Conservation (phyloP, 140 eudicot species). For the Senecio squalidus region DNA sequence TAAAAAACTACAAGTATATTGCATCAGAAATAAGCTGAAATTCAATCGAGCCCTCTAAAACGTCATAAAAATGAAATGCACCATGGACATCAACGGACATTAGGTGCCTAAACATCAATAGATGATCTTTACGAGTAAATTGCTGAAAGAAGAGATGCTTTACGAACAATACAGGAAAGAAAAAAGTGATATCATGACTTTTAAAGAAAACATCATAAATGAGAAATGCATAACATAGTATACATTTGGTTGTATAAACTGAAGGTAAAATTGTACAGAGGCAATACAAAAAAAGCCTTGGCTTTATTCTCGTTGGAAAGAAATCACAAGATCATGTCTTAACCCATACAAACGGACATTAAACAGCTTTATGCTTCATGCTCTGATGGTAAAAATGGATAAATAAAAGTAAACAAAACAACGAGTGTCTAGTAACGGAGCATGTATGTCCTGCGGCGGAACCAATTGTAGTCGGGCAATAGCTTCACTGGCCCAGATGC, state of each 20-base stretch:
- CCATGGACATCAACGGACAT: no score
- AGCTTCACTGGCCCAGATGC: constrained; percentile 78
- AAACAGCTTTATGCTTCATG: constrained; percentile 5
- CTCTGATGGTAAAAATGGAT: constrained; percentile 10
- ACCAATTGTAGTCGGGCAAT: constrained; percentile 96
- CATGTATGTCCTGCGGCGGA: constrained; percentile 91
- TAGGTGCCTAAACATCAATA: no score
- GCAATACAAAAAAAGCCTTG: constrained; percentile 21
- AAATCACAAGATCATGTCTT: not conserved
- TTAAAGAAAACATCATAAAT: not conserved
- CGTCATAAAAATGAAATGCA: no score
- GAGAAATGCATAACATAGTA: not conserved
- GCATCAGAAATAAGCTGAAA: no score
- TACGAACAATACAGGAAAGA: not conserved
- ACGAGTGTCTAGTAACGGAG: constrained; percentile 48
- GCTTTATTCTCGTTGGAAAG: constrained; percentile 21
- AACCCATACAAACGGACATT: constrained; percentile 16
- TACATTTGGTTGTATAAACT: constrained; percentile 4
- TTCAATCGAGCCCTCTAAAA: no score
- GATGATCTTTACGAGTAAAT: no score
- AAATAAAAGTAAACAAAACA: not conserved
- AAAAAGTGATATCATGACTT: not conserved
- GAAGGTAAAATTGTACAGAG: constrained; percentile 7
- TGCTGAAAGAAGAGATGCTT: no score
- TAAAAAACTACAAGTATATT: no score